Percentiles rank a stretch among this genome's conserved stretches.
Conservation (phyloP, 306 rosid species). For the Ormosia emarginata region DNA sequence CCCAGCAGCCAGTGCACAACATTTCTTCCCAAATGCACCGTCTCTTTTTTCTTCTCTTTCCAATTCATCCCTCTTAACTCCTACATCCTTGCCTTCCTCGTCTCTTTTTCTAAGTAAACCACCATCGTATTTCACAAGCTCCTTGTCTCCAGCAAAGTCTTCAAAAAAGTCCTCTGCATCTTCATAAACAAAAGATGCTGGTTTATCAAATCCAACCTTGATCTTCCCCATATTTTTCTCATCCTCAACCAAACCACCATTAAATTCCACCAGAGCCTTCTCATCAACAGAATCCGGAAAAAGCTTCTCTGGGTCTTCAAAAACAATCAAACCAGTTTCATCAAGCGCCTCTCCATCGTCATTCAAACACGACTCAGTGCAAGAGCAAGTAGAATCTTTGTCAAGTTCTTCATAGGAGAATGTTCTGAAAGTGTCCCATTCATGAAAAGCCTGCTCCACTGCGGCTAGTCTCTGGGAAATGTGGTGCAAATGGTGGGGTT, state of each 20-base stretch:
- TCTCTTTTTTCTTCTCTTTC: background rate
- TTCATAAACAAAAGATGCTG: background rate
- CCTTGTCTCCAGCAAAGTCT: background rate
- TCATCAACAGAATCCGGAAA: background rate
- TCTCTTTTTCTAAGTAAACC: conserved; percentile 4
- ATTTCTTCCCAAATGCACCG: conserved; percentile 4
- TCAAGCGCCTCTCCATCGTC: conserved; percentile 34
- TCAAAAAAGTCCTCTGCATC: conserved; percentile 18
- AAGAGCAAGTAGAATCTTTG: conserved; percentile 37
- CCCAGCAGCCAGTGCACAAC: conserved; percentile 42
- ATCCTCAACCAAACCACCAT: background rate
- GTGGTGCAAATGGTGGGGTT: conserved; percentile 27
- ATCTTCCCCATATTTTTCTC: background rate
- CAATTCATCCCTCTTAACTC: background rate
- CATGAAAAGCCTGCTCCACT: conserved; percentile 19
- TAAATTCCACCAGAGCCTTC: conserved; percentile 21
- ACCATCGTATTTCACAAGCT: conserved; percentile 8
- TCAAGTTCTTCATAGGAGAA: background rate
- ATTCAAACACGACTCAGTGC: conserved; percentile 36
- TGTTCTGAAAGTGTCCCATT: conserved; percentile 5
- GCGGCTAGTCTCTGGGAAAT: background rate
- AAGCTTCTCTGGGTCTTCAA: conserved; percentile 17
- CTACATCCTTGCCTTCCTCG: background rate
- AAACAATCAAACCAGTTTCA: background rate
- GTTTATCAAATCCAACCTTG: background rate